Base-by-base conservation (phyloP, 2,329 filamentous ascomycete genomes). In the Arthrinium phaeospermum region DNA sequence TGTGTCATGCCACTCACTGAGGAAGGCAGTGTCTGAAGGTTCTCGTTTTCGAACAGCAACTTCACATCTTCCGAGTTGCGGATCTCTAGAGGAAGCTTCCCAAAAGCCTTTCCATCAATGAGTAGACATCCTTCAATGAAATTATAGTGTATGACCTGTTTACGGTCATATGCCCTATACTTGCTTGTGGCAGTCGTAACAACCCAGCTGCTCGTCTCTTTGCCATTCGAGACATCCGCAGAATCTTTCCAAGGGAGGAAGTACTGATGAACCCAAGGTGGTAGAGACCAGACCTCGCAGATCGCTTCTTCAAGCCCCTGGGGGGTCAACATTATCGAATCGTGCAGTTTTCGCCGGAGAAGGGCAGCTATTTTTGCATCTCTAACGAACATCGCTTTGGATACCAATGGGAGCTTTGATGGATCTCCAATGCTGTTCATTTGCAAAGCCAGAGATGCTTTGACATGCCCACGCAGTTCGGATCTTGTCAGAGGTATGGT, bases 21-120 rank as follows among this genome's bases (percentile, higher is more conserved):
- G 0, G 91, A 92, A 0, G 90, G 87, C 41, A 81, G 88, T 0
- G 86, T 88, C 0, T 86, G 80, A 0, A 92, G 83, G 49, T 84
- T 82, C 16, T 87, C 84, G 1, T 85, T 79, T 0, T 87, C 87
- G 74, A 93, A 91, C 0, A 93, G 81, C 2, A 85, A 80, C 12
- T 80, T 78, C 16, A 91, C 81, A 0, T 75, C 75, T 0, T 72
- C 68, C 0, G 85, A 82, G 4, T 86, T 77, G 24, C 83, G 84
- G 61, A 89, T 86, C 1, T 87, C 80, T 0, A 83, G 76, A 0
- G 91, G 91, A 0, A 93, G 82, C 16, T 86, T 88, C 0, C 83
- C 76, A 2, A 81, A 70, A 1, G 83, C 75, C 69, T 78, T 78
- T 19, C 78, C 74, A 70, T 86, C 80, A 0, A 87, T 77, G 0